Percentiles rank a stretch among this genome's conserved stretches.
Conservation (phyloP, 805 yeast species). For the Cyberlindnera xylosilytica region DNA sequence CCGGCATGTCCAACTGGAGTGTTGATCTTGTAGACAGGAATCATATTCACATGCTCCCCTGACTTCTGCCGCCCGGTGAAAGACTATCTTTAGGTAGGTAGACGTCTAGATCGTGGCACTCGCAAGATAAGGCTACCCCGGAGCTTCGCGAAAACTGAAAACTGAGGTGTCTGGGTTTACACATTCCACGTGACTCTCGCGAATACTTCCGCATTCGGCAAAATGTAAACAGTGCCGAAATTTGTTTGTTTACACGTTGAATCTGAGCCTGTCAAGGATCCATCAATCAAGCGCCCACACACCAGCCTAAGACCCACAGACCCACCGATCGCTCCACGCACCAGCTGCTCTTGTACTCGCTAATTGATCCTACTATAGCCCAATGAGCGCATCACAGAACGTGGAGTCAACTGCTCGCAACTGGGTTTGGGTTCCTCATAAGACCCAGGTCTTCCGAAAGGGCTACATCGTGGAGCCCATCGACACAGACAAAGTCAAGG, state of each 20-base stretch:
- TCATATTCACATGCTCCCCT: background rate
- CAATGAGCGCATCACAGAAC: background rate
- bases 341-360: too few species aligned
- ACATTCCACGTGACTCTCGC: conserved; percentile 1
- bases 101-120: too few species aligned
- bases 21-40: conserved; percentile 9
- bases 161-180: conserved; percentile 1
- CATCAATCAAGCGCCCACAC: background rate
- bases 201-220: conserved; percentile 10
- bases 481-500: conserved; percentile 34
- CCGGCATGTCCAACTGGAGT: conserved; percentile 20
- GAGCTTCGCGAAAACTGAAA: background rate
- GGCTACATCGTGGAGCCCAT: conserved; percentile 53
- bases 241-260: conserved; percentile 7
- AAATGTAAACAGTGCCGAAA: conserved; percentile 14
- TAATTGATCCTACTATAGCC: too few species aligned
- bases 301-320: background rate
- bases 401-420: conserved; percentile 25
- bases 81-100: too few species aligned
- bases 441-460: conserved; percentile 51
- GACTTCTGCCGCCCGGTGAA: background rate
- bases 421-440: conserved; percentile 79
- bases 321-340: too few species aligned
- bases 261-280: background rate
- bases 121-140: conserved; percentile 1